Base-by-base conservation (phyloP, 176 grass and related monocot species). In the Oryza meridionalis region DNA sequence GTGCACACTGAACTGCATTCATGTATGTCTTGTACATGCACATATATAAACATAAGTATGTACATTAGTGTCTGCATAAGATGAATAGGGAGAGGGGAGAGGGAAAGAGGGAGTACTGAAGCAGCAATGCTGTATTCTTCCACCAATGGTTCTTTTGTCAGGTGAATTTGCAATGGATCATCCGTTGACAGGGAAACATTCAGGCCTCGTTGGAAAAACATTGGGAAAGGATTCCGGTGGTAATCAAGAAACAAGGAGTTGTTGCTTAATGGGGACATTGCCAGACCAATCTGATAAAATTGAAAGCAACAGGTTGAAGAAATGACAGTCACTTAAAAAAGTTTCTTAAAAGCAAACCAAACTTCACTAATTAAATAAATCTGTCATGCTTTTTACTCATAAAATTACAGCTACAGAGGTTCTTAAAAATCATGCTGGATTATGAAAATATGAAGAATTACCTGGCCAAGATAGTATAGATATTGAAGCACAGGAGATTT, bases 51-150 rank as follows among this genome's bases (percentile, higher is more conserved):
- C 75, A 69, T 17, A 24, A 17, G 68, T 63, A 19, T 79, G 67
- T 77, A 53, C 24, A 70, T 90, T 32, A 32, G 53, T 19, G 29
- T 80, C 64, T 47, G 38, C 65, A 70, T 68, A 63, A 72, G 22
- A 40, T 31, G 16, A 72, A 65, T 16, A 58, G 7, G 46, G 72
- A 3, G 50, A 19, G 15, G 63, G 43, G 43, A 83, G 22, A 86
- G 27, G 16, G 27, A 84, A 76, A 85, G 76, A 88, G 59, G 61
- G 61, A 70, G 59, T 98, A 99, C 96, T 69, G 96, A 99, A 86
- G 96, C 84, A 84, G 96, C 96, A 76, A 99, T 99, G 71, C 96
- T 99, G 91, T 99, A 99, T 91, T 99, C 96, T 89, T 99, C 96
- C 47, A 99, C 96, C 65, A 99, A 86, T 83, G 96, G 96, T 75